phyloP scores from a whole-genome alignment of 1,139 yeast genomes.

The Saccharomycopsis phalli region DNA sequence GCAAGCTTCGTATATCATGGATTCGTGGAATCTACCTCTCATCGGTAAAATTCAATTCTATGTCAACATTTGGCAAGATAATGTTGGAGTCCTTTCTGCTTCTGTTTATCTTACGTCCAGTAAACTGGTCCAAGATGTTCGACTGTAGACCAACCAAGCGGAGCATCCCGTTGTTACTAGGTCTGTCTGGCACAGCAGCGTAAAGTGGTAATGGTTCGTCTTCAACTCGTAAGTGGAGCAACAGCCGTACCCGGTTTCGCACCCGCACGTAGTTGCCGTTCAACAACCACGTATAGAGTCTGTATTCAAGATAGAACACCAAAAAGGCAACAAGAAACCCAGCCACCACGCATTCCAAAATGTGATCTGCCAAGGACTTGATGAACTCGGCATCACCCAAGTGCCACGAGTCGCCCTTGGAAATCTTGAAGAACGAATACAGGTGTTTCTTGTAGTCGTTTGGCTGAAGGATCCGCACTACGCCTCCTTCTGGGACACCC shows the following conservation, averaged over 20 bases:
- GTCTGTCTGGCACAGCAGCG: neutral
- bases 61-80: slow-evolving; percentile 19
- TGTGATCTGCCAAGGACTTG: slow-evolving; percentile 61
- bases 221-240: slow-evolving; percentile 1
- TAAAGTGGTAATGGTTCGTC: slow-evolving; percentile 3
- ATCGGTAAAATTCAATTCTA: slow-evolving; percentile 17
- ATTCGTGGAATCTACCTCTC: too few relatives aligned
- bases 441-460: slow-evolving; percentile 53
- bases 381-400: slow-evolving; percentile 73
- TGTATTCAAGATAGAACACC: slow-evolving; percentile 54
- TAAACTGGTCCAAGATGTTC: slow-evolving; percentile 16
- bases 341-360: slow-evolving; percentile 55
- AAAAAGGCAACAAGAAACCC: slow-evolving; percentile 55
- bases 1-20: too few relatives aligned
- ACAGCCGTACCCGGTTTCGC: slow-evolving; percentile 10
- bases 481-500: slow-evolving; percentile 56
- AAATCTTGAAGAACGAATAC: slow-evolving; percentile 58
- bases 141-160: slow-evolving; percentile 17
- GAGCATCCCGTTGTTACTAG: slow-evolving; percentile 16
- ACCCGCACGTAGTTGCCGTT: slow-evolving; percentile 17
- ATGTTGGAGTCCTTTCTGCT: slow-evolving; percentile 20
- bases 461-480: slow-evolving; percentile 62
- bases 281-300: slow-evolving; percentile 39
- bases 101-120: slow-evolving; percentile 14
- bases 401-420: slow-evolving; percentile 87